Evolutionary conservation across 2,329 filamentous ascomycete genomes (phyloP).

Genomic region (Phoma sp.): DNA sequence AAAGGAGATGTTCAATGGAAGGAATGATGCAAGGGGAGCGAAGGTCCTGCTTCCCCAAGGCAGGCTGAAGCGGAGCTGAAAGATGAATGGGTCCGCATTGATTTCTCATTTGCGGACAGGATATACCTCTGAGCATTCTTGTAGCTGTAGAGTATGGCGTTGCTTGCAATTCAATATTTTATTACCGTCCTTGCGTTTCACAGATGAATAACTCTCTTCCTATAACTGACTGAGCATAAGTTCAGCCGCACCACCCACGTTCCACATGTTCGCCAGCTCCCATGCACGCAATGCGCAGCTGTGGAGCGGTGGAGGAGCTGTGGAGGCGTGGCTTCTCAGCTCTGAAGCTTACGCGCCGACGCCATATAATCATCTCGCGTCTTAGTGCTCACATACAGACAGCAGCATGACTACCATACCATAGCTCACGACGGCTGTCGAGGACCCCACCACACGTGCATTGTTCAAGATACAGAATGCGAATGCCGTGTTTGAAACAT

Average conservation of each 20-base stretch:
- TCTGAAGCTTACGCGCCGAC: neutral
- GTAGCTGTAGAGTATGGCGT: constrained; percentile 18
- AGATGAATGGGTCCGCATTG: constrained; percentile 6
- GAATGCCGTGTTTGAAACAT: neutral
- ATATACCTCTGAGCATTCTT: constrained; percentile 19
- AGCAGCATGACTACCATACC: too few relatives aligned
- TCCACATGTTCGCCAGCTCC: constrained; percentile 6
- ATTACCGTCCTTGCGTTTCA: neutral
- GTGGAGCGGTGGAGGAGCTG: neutral
- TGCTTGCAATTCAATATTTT: constrained; percentile 16
- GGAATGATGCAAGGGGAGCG: neutral
- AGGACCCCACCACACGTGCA: too few relatives aligned
- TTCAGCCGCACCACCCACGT: constrained; percentile 7
- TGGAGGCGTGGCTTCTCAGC: constrained; percentile 5
- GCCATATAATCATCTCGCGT: neutral
- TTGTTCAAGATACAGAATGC: neutral
- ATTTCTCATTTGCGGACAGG: neutral
- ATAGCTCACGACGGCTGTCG: too few relatives aligned
- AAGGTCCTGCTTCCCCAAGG: neutral
- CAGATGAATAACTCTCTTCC: neutral
- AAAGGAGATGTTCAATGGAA: neutral
- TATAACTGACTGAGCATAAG: neutral
- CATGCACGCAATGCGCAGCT: neutral
- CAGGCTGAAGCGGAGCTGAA: constrained; percentile 3
- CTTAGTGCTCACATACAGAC: too few relatives aligned